Evolutionary conservation across 2,329 filamentous ascomycete species (phyloP).

Genomic region (Aspergillus ochraceus): DNA sequence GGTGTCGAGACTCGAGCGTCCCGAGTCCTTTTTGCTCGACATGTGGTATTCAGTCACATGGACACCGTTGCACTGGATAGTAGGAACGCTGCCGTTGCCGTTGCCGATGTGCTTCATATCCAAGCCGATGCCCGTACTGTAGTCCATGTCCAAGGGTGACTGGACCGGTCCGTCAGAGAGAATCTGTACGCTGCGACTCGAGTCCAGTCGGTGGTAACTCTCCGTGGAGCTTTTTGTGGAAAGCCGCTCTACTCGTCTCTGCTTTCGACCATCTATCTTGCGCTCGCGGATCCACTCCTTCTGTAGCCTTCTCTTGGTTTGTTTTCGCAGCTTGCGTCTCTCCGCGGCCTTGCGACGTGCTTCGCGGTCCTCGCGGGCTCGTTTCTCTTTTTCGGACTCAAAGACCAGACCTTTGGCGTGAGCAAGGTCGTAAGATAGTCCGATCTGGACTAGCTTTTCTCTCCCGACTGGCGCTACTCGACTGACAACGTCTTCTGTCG

Average conservation of each 20-base stretch:
- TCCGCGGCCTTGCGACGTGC: constrained; percentile 33
- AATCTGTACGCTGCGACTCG: constrained; percentile 15
- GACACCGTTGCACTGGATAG: constrained; percentile 29
- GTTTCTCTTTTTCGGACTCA: constrained; percentile 39
- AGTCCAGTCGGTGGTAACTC: neutral
- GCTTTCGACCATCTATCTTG: constrained; percentile 33
- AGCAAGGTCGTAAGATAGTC: constrained; percentile 48
- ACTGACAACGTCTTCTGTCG: constrained; percentile 68
- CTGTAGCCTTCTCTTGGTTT: constrained; percentile 40
- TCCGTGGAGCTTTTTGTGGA: constrained; percentile 13
- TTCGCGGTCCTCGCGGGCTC: constrained; percentile 37
- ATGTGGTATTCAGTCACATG: constrained; percentile 12
- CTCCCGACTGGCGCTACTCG: constrained; percentile 62
- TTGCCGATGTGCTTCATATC: constrained; percentile 6
- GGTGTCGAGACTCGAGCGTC: constrained; percentile 26
- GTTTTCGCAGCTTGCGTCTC: constrained; percentile 38
- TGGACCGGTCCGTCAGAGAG: constrained; percentile 26
- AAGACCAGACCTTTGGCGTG: constrained; percentile 45
- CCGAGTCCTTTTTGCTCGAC: constrained; percentile 15
- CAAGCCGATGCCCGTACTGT: constrained; percentile 21
- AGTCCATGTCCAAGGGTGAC: constrained; percentile 26
- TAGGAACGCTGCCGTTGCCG: constrained; percentile 21
- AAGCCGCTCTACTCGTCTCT: constrained; percentile 31
- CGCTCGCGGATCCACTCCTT: constrained; percentile 44
- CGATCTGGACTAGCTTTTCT: constrained; percentile 65